These are phyloP conservation scores for Blastobotrys raffinosifermentans DNA, from an alignment of 1,139 yeast genomes.

Conservation along the genomic window DNA sequence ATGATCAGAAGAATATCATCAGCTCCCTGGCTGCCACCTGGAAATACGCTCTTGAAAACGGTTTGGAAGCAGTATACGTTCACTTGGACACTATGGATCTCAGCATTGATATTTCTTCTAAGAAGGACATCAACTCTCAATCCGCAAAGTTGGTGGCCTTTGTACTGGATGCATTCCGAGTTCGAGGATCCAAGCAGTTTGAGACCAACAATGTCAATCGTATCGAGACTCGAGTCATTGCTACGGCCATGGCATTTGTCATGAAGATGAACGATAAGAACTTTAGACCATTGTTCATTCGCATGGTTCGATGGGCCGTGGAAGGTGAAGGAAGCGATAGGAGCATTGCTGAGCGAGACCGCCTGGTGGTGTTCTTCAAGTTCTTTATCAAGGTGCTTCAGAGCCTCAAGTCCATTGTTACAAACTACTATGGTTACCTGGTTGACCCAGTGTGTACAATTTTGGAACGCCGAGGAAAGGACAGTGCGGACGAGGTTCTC, in stretches of 20 bases:
- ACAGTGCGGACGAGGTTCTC: constrained; percentile 39
- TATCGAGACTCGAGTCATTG: constrained; percentile 70
- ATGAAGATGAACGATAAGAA: constrained; percentile 90
- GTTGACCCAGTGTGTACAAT: constrained; percentile 62
- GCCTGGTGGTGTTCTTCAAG: constrained; percentile 62
- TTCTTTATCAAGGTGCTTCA: constrained; percentile 83
- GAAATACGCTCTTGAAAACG: constrained; percentile 45
- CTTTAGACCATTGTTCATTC: constrained; percentile 87
- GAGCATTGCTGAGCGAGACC: constrained; percentile 30
- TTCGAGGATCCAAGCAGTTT: constrained; percentile 41
- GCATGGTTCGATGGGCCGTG: constrained; percentile 89
- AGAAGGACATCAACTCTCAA: constrained; percentile 65
- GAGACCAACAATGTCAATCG: constrained; percentile 73
- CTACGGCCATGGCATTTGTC: constrained; percentile 69
- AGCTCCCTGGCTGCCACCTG: constrained; percentile 59
- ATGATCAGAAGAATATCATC: constrained; percentile 61
- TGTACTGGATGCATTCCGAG: constrained; percentile 64
- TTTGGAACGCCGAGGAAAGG: constrained; percentile 30
- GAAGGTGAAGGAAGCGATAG: constrained; percentile 62
- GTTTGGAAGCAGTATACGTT: constrained; percentile 54
- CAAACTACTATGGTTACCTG: constrained; percentile 80
- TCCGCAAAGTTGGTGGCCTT: constrained; percentile 68
- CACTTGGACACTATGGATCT: constrained; percentile 61
- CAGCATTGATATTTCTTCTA: constrained; percentile 61
- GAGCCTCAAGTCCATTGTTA: constrained; percentile 76